Conservation (phyloP, 352 stramenopile genomes). For the Vaucheria bursata region DNA sequence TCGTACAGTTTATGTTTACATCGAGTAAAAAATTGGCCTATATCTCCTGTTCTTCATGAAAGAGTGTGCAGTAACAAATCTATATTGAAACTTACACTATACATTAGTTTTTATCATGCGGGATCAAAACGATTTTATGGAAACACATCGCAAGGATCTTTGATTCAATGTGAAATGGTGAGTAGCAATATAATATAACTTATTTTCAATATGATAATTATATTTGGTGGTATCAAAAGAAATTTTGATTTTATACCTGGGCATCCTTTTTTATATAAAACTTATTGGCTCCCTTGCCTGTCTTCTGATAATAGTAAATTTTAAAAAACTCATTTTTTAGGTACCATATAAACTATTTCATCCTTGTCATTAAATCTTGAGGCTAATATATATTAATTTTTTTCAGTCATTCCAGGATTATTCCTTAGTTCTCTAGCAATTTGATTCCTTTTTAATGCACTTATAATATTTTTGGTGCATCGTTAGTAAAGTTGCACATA, state of each 20-base stretch:
- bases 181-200: constrained; percentile 14
- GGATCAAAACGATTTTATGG: constrained; percentile 45
- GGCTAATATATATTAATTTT: too few species aligned
- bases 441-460: too few species aligned
- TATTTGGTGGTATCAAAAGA: neutral
- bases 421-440: too few species aligned
- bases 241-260: neutral
- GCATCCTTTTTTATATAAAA: neutral
- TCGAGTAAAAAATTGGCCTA: constrained; percentile 35
- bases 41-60: constrained; percentile 22
- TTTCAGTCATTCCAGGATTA: too few species aligned
- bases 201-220: neutral
- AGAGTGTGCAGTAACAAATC: constrained; percentile 6
- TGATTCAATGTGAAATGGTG: constrained; percentile 29
- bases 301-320: neutral
- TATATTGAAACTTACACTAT: constrained; percentile 26
- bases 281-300: neutral
- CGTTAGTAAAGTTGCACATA: too few species aligned
- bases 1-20: constrained; percentile 29
- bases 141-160: constrained; percentile 35
- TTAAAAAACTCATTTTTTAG: neutral
- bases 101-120: constrained; percentile 46
- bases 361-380: too few species aligned
- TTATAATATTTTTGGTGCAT: too few species aligned
- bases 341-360: neutral